Percentiles rank a stretch among this genome's conserved stretches.
Evolutionary conservation across 1,284 basidiomycete species (phyloP).

Genomic region (Fomitopsis palustris): DNA sequence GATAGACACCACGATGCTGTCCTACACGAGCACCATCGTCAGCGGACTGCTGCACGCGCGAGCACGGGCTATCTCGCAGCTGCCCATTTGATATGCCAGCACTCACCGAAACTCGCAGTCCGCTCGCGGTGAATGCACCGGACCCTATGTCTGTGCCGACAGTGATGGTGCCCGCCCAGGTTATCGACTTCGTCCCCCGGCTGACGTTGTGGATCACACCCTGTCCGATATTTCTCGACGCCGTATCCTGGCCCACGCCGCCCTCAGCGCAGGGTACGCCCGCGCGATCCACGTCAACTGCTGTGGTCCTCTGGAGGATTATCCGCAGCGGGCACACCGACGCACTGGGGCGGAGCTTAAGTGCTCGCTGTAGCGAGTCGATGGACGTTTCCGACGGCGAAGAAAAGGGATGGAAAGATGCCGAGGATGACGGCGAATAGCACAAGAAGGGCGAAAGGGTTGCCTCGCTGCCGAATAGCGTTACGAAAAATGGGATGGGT

Average conservation of each 20-base stretch:
- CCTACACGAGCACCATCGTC: slow-evolving; percentile 13
- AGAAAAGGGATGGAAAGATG: slow-evolving; percentile 28
- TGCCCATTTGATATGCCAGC: neutral
- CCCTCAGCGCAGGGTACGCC: slow-evolving; percentile 7
- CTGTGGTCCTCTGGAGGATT: slow-evolving; percentile 19
- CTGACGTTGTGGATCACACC: slow-evolving; percentile 23
- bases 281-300: slow-evolving; percentile 18
- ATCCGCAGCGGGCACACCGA: slow-evolving; percentile 20
- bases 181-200: slow-evolving; percentile 15
- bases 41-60: neutral
- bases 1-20: slow-evolving; percentile 24
- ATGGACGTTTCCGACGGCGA: slow-evolving; percentile 9
- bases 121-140: slow-evolving; percentile 25
- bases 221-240: slow-evolving; percentile 18
- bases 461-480: slow-evolving; percentile 24
- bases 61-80: neutral
- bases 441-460: slow-evolving; percentile 22
- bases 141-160: slow-evolving; percentile 15
- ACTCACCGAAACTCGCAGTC: slow-evolving; percentile 26
- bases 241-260: slow-evolving; percentile 16
- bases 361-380: slow-evolving; percentile 14
- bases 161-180: slow-evolving; percentile 28
- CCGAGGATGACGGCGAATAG: slow-evolving; percentile 18
- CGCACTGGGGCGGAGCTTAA: slow-evolving; percentile 7
- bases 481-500: slow-evolving; percentile 28